A percentile compares a stretch with the other conserved stretches of the same genome.
phyloP scores from a whole-genome alignment of 768 basidiomycete species.

The Porpolomopsis calyptriformis region DNA sequence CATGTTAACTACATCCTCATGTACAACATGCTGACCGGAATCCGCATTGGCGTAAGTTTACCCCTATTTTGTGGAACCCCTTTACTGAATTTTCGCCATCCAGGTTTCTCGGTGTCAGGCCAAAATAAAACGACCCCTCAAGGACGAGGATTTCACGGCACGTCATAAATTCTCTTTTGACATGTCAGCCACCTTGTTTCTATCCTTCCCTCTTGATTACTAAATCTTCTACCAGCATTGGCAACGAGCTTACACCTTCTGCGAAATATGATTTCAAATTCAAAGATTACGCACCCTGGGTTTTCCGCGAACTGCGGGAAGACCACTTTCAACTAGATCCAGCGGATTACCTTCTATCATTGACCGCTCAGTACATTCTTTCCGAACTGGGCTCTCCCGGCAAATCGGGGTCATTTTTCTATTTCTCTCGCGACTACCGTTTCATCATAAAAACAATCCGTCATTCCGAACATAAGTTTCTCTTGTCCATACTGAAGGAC shows the following conservation, averaged over 20 bases:
- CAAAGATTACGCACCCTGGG: slow-evolving; percentile 98
- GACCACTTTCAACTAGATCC: slow-evolving; percentile 93
- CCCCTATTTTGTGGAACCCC: not conserved
- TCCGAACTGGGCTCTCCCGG: slow-evolving; percentile 97
- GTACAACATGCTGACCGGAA: slow-evolving; percentile 99
- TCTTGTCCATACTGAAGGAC: slow-evolving; percentile 69
- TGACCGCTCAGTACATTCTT: slow-evolving; percentile 95
- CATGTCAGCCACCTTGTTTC: slow-evolving; percentile 48
- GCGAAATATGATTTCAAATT: slow-evolving; percentile 99
- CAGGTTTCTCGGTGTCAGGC: slow-evolving; percentile 95
- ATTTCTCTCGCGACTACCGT: slow-evolving; percentile 95
- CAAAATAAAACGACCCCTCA: slow-evolving; percentile 79
- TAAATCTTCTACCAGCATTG: slow-evolving; percentile 44
- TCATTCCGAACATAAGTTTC: slow-evolving; percentile 88
- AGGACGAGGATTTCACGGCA: slow-evolving; percentile 77
- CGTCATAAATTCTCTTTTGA: slow-evolving; percentile 96
- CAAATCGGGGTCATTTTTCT: slow-evolving; percentile 98
- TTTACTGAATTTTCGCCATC: slow-evolving; percentile 10
- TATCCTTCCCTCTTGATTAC: slow-evolving; percentile 2
- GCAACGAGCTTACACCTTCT: slow-evolving; percentile 95
- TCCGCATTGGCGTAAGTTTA: slow-evolving; percentile 78
- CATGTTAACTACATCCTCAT: slow-evolving; percentile 98
- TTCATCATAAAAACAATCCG: slow-evolving; percentile 99
- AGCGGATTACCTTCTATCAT: slow-evolving; percentile 91
- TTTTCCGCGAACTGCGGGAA: slow-evolving; percentile 92